Evolutionary conservation across 2,329 filamentous ascomycete species (phyloP).

Genomic region (Dactylellina leptospora): DNA sequence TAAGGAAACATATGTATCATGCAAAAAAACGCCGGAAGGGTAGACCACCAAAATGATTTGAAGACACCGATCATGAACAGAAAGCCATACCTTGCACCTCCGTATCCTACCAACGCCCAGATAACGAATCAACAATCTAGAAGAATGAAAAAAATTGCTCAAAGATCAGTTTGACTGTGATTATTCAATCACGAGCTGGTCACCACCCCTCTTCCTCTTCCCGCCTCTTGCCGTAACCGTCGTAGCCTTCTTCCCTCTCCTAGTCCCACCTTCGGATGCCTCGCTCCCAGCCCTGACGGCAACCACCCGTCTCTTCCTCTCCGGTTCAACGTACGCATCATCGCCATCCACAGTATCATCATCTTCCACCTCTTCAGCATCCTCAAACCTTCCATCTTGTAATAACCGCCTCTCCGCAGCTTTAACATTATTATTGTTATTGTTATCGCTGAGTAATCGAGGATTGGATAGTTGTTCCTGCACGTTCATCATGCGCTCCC

Average conservation of each 20-base stretch:
- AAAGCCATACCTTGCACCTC: too few species aligned
- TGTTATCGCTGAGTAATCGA: background rate
- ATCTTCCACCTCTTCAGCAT: constrained; percentile 33
- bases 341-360: constrained; percentile 41
- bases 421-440: background rate
- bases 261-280: background rate
- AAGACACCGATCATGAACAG: too few species aligned
- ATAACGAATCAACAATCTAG: background rate
- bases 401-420: constrained; percentile 12
- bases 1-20: too few species aligned
- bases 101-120: background rate
- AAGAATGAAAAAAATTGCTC: background rate
- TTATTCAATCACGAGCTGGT: constrained; percentile 27
- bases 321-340: constrained; percentile 15
- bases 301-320: constrained; percentile 25
- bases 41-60: too few species aligned
- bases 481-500: constrained; percentile 64
- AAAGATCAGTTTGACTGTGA: background rate
- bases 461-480: constrained; percentile 56
- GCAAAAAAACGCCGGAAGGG: too few species aligned
- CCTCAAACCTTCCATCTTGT: constrained; percentile 9
- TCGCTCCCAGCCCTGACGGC: constrained; percentile 6
- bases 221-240: background rate
- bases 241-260: constrained; percentile 10
- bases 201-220: constrained; percentile 34